A percentile compares a stretch with the other conserved stretches of the same genome.
Evolutionary conservation across 371 early-diverging fungal genomes (phyloP).

Genomic region (Chytridium lagenaria): DNA sequence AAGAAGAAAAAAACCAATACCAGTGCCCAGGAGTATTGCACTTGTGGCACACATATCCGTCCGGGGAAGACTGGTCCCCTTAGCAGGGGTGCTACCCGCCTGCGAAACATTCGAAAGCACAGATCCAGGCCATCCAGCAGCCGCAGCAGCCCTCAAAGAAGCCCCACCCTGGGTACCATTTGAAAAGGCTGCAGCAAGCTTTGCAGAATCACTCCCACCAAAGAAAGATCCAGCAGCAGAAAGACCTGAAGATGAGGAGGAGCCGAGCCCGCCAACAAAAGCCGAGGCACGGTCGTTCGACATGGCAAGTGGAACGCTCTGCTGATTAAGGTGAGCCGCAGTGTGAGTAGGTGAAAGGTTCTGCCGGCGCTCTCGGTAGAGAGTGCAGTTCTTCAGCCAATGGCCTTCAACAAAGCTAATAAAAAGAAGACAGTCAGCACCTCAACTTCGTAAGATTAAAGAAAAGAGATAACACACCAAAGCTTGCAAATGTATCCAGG

Average conservation of each 20-base stretch:
- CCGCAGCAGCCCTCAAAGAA: neutral
- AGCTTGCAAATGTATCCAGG: constrained; percentile 48
- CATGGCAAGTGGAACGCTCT: neutral
- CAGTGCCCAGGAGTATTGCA: constrained; percentile 47
- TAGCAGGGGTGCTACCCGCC: neutral
- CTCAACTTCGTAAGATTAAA: neutral
- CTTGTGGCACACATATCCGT: constrained; percentile 47
- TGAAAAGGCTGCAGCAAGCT: neutral
- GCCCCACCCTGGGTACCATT: neutral
- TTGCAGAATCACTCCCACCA: neutral
- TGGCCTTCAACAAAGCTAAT: constrained; percentile 45
- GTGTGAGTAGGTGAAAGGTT: neutral
- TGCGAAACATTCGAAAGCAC: neutral
- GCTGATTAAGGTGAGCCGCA: neutral
- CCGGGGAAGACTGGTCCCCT: constrained; percentile 32
- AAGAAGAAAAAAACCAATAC: constrained; percentile 9
- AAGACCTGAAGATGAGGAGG: neutral
- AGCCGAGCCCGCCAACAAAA: neutral
- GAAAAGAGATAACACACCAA: constrained; percentile 31
- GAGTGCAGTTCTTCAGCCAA: constrained; percentile 45
- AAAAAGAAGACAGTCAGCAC: neutral
- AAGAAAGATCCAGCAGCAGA: neutral
- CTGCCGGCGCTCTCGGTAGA: constrained; percentile 37
- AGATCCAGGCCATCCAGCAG: constrained; percentile 12
- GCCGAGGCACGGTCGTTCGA: neutral